phyloP scores from a whole-genome alignment of 2,329 filamentous ascomycete genomes.

The Fusarium metavorans region DNA sequence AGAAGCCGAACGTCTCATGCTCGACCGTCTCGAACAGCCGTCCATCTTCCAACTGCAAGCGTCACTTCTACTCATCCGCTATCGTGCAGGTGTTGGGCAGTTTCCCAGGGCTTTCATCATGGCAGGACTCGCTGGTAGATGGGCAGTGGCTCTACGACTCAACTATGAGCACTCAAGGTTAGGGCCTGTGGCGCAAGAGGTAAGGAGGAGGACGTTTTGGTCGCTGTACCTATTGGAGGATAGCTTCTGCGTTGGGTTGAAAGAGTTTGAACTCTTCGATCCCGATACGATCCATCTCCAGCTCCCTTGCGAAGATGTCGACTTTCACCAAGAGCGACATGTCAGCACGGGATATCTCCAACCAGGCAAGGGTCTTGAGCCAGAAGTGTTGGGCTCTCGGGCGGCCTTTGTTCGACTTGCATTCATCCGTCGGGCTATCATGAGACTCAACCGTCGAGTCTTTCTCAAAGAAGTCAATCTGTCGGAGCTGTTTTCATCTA shows the following conservation, averaged over 20 bases:
- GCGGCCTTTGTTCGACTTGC: constrained; percentile 42
- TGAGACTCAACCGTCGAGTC: constrained; percentile 42
- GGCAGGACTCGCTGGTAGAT: constrained; percentile 42
- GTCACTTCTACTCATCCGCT: constrained; percentile 42
- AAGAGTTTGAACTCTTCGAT: constrained; percentile 45
- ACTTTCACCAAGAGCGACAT: constrained; percentile 37
- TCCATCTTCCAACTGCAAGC: constrained; percentile 46
- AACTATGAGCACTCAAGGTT: constrained; percentile 44
- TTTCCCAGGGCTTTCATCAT: constrained; percentile 45
- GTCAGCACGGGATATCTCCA: constrained; percentile 42
- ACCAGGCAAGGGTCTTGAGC: constrained; percentile 42
- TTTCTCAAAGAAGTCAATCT: constrained; percentile 42
- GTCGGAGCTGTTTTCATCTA: constrained; percentile 37
- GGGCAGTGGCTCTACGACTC: constrained; percentile 44
- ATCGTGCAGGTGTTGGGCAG: constrained; percentile 41
- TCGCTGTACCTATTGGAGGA: constrained; percentile 43
- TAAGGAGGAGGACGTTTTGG: constrained; percentile 43
- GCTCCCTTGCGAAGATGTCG: constrained; percentile 40
- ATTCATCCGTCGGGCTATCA: constrained; percentile 38
- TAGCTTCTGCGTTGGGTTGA: constrained; percentile 44
- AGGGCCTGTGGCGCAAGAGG: constrained; percentile 40
- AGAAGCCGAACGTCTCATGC: constrained; percentile 41
- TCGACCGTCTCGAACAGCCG: constrained; percentile 41
- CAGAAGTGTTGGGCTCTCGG: constrained; percentile 36
- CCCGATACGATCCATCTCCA: constrained; percentile 42